Conservation (phyloP, 352 stramenopile genomes). For the Thraustotheca clavata region DNA sequence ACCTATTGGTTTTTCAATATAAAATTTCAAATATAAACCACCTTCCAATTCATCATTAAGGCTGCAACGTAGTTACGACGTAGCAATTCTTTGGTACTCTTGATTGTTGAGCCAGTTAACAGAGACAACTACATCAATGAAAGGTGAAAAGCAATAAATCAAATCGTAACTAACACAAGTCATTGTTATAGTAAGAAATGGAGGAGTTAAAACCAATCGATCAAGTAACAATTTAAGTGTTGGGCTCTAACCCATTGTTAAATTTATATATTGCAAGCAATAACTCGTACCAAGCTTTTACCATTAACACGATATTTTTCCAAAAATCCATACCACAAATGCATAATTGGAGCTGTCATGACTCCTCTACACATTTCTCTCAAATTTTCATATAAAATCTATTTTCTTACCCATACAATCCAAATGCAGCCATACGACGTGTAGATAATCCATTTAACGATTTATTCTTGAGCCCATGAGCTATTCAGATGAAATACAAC, state of each 20-base stretch:
- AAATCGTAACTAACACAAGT: slow-evolving; percentile 35
- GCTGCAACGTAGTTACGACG: slow-evolving; percentile 38
- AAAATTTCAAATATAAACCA: background rate
- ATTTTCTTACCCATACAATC: slow-evolving; percentile 42
- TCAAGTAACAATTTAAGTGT: slow-evolving; percentile 42
- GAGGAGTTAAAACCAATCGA: slow-evolving; percentile 53
- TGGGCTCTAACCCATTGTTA: background rate
- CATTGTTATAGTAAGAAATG: slow-evolving; percentile 57
- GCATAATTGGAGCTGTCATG: slow-evolving; percentile 50
- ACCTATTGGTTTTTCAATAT: slow-evolving; percentile 20
- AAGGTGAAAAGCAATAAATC: background rate
- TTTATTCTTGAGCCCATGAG: slow-evolving; percentile 60
- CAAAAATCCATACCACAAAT: slow-evolving; percentile 63
- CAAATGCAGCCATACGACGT: slow-evolving; percentile 62
- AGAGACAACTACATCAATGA: slow-evolving; percentile 35
- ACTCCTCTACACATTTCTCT: slow-evolving; percentile 26
- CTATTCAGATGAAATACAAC: slow-evolving; percentile 23
- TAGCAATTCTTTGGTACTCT: slow-evolving; percentile 38
- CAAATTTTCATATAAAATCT: background rate
- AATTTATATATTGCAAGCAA: background rate
- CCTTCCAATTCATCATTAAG: slow-evolving; percentile 56
- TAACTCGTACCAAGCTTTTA: slow-evolving; percentile 43
- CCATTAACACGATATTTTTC: slow-evolving; percentile 53
- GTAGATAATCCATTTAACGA: slow-evolving; percentile 47
- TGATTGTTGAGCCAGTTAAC: slow-evolving; percentile 41